Evolutionary conservation across 192 early-diverging fungal species (phyloP), one percentile per base, ranked within the genome.

Genomic region (Gorgonomyces haynaldii): DNA sequence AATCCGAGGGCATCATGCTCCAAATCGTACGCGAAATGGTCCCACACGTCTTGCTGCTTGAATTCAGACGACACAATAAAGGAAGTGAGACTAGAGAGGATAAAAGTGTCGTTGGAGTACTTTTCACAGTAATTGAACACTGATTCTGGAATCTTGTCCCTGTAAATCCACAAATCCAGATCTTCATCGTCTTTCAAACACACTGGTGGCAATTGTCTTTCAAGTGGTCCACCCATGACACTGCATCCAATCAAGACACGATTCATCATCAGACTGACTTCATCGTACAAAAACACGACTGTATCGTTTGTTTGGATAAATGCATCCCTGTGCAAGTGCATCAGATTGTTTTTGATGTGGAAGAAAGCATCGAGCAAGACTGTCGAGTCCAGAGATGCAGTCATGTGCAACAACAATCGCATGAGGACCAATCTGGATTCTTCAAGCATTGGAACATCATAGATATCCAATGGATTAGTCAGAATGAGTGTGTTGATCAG

Each of bases 351-450:
- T 42, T 53, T 46, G 39, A 72, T 54, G 2, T 43, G 25, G 37
- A 62, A 75, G 4, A 5, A 57, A 0, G 42, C 31, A 46, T 75
- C 55, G 3, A 75, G 50, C n/a, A 61, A 37, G 27, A 75, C 32
- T 35, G 42, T 61, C 4, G 72, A 71, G 42, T 75, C 72, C 21
- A 75, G 42, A 7, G 57, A 54, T 3, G 64, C 56, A 15, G 2
- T 52, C 4, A 69, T 16, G 4, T 67, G 38, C 34, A 43, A 52
- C 9, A 71, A 29, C 13, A 75, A 64, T 15, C 57, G 42, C 15
- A 75, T 55, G 2, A 58, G 66, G 10, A 60, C 57, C 44, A 53
- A 50, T 24, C 65, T 49, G 8, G 51, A 57, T 29, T 73, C 70
- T 16, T 69, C 70, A 40, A 54, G 53, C 4, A 44, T 35, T 12